Evolutionary conservation across 192 early-diverging fungal genomes (phyloP).

Genomic region (Linnemannia zychae): DNA sequence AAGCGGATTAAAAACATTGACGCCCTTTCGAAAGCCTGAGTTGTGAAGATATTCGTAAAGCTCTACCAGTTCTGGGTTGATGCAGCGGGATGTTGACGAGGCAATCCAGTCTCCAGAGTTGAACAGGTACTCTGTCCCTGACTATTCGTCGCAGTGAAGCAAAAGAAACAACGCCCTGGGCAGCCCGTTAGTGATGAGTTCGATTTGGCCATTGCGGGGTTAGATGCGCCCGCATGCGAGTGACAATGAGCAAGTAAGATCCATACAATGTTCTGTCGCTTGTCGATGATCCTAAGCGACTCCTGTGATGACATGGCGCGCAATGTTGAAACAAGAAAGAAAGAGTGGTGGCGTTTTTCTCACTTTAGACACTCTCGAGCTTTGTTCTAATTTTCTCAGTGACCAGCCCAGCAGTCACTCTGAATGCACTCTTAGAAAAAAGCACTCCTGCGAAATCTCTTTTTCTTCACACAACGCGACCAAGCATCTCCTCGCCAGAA

Average conservation of each 20-base stretch:
- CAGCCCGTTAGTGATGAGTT: not conserved
- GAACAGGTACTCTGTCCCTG: slow-evolving; percentile 41
- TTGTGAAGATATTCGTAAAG: slow-evolving; percentile 51
- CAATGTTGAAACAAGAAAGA: not conserved
- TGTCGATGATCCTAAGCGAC: slow-evolving; percentile 35
- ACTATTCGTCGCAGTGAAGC: not conserved
- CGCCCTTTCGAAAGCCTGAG: slow-evolving; percentile 29
- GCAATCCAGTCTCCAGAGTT: slow-evolving; percentile 35
- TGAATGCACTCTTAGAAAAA: not conserved
- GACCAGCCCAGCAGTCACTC: not conserved
- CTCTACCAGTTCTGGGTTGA: slow-evolving; percentile 51
- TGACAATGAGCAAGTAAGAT: not conserved
- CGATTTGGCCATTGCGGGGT: not conserved
- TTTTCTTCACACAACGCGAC: not conserved
- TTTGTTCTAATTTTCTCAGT: not conserved
- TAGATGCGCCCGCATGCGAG: not conserved
- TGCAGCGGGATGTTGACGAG: slow-evolving; percentile 31
- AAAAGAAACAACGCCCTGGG: not conserved
- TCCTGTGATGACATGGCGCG: slow-evolving; percentile 16
- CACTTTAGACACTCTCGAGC: not conserved
- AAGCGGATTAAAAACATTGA: slow-evolving; percentile 6
- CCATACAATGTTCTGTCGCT: slow-evolving; percentile 29
- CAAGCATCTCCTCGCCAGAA: not conserved
- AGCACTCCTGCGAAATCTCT: not conserved
- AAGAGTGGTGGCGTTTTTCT: slow-evolving; percentile 26